Evolutionary conservation across 331 rosid species (phyloP).

Genomic region (Pyrus hybrid): DNA sequence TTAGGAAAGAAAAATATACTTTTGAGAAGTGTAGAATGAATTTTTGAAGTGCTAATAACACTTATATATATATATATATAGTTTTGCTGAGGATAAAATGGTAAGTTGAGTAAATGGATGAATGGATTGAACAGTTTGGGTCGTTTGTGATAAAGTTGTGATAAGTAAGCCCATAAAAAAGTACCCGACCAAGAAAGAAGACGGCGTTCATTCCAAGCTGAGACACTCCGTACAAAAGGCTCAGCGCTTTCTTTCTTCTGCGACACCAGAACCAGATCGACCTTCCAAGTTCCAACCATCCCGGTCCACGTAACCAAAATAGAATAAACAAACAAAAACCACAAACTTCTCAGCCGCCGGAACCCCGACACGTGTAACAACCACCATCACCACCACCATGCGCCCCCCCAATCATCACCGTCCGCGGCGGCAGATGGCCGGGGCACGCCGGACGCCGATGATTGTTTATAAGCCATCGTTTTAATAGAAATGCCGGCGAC

Average conservation of each 20-base stretch:
- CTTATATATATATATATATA: too few species aligned
- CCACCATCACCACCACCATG: conserved; percentile 7
- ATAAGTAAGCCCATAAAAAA: not conserved
- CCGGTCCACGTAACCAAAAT: not conserved
- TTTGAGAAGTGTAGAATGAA: too few species aligned
- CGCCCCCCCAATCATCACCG: conserved; percentile 5
- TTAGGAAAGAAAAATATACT: too few species aligned
- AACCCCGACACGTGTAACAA: not conserved
- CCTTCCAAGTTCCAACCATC: not conserved
- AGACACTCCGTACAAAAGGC: too few species aligned
- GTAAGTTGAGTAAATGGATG: not conserved
- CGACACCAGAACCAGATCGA: not conserved
- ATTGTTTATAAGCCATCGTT: conserved; percentile 5
- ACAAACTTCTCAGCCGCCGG: not conserved
- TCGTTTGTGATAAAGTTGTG: not conserved
- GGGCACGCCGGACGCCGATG: conserved; percentile 12
- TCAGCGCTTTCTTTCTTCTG: too few species aligned
- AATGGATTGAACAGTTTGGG: not conserved
- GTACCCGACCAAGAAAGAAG: not conserved
- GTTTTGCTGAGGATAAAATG: too few species aligned
- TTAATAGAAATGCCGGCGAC: conserved; percentile 8
- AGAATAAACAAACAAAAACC: not conserved
- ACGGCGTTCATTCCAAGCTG: not conserved
- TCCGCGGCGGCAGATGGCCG: conserved; percentile 4
- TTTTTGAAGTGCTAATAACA: too few species aligned